Conservation (phyloP, 805 yeast species). For the Cyberlindnera xishuangbannaensis region DNA sequence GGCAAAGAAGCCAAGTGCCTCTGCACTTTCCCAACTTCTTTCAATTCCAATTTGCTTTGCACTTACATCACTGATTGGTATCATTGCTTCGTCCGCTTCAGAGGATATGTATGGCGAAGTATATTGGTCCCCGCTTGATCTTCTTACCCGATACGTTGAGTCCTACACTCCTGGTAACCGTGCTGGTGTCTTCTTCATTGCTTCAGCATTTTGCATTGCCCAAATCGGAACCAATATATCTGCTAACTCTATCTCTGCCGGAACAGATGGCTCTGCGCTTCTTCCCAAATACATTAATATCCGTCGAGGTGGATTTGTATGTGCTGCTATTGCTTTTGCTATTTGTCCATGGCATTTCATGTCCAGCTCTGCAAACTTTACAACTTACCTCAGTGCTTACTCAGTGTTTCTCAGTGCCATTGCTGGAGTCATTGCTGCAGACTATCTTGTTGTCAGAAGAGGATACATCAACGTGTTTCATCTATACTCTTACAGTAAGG, state of each 20-base stretch:
- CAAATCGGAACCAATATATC: constrained; percentile 76
- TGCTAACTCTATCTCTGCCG: constrained; percentile 65
- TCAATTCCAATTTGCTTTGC: constrained; percentile 77
- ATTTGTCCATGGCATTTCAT: constrained; percentile 83
- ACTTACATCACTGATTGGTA: constrained; percentile 78
- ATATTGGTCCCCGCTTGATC: constrained; percentile 78
- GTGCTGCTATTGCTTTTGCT: constrained; percentile 64
- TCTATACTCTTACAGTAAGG: constrained; percentile 44
- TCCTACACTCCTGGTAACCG: constrained; percentile 51
- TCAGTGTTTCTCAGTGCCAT: constrained; percentile 78
- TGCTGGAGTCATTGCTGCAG: constrained; percentile 69
- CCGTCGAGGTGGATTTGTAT: constrained; percentile 74
- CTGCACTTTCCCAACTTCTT: constrained; percentile 52
- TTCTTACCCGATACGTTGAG: constrained; percentile 54
- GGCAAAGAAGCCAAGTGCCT: constrained; percentile 50
- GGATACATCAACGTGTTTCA: constrained; percentile 63
- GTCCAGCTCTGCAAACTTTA: constrained; percentile 63
- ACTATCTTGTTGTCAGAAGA: constrained; percentile 67
- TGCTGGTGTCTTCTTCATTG: constrained; percentile 74
- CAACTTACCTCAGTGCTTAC: constrained; percentile 76
- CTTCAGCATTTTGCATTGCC: constrained; percentile 66
- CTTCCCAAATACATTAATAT: constrained; percentile 62
- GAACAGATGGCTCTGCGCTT: constrained; percentile 65
- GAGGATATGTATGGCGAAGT: constrained; percentile 58
- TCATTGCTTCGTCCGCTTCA: constrained; percentile 77